These are phyloP conservation scores for Achaetomiella virescens DNA, from an alignment of 495 filamentous ascomycete species.

Conservation along the genomic window DNA sequence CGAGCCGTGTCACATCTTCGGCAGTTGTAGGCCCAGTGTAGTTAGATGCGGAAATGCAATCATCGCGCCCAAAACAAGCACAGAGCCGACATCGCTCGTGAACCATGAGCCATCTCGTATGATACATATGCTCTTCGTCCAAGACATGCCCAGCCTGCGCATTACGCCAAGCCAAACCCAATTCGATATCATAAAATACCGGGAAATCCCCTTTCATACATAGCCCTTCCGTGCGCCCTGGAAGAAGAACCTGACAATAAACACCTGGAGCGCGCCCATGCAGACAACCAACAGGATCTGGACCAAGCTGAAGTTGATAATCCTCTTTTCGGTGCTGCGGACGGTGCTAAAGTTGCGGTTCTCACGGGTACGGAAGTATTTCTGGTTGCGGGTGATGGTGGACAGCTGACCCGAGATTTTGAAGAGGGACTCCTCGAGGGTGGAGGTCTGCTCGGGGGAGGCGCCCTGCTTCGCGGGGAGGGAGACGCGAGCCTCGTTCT, in stretches of 20 bases:
- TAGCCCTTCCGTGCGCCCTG: slow-evolving; percentile 59
- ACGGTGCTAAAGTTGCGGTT: slow-evolving; percentile 99
- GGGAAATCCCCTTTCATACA: slow-evolving; percentile 36
- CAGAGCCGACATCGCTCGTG: slow-evolving; percentile 8
- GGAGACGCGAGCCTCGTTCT: slow-evolving; percentile 80
- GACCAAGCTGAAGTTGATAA: slow-evolving; percentile 95
- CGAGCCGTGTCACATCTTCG: too few species aligned
- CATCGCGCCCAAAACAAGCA: slow-evolving; percentile 11
- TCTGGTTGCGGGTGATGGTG: slow-evolving; percentile 96
- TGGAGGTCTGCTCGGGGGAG: slow-evolving; percentile 82
- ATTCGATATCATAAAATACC: slow-evolving; percentile 1
- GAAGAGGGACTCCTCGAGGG: slow-evolving; percentile 90
- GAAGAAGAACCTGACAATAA: slow-evolving; percentile 98
- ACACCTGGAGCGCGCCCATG: slow-evolving; percentile 96
- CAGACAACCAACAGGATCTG: slow-evolving; percentile 87
- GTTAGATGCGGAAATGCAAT: background rate
- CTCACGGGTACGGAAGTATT: slow-evolving; percentile 98
- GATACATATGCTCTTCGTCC: slow-evolving; percentile 18
- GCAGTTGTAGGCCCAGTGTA: too few species aligned
- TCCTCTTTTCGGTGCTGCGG: slow-evolving; percentile 85
- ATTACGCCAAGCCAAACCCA: slow-evolving; percentile 20
- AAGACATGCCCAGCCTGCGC: slow-evolving; percentile 22
- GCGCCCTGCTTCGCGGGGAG: slow-evolving; percentile 89
- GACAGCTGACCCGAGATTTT: slow-evolving; percentile 90
- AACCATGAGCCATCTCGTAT: slow-evolving; percentile 23